A percentile compares a stretch with the other conserved stretches of the same genome.
Conservation (phyloP, 73 alveolate genomes). For the Uronychia setigera region DNA sequence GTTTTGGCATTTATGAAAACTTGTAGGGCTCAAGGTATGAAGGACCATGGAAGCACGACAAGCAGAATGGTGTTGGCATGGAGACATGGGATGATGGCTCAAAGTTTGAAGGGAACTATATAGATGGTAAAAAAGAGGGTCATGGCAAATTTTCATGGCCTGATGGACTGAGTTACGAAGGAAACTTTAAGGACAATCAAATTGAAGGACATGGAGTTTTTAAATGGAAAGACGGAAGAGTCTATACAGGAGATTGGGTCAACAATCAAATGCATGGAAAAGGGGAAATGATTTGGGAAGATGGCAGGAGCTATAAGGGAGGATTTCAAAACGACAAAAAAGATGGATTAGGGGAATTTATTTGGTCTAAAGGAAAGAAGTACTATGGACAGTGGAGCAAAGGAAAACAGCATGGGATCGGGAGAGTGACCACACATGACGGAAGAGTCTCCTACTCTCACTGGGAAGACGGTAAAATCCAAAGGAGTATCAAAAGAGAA, state of each 20-base stretch:
- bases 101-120: conserved; percentile 67
- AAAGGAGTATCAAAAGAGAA: background rate
- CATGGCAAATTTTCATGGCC: conserved; percentile 20
- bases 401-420: conserved; percentile 62
- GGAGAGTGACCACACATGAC: conserved; percentile 1
- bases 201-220: background rate
- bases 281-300: conserved; percentile 72
- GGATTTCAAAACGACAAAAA: background rate
- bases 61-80: conserved; percentile 16
- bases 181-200: background rate
- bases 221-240: background rate
- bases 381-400: conserved; percentile 82
- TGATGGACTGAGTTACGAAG: background rate
- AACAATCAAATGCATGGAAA: conserved; percentile 64
- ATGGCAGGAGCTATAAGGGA: conserved; percentile 44
- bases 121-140: conserved; percentile 73
- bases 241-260: conserved; percentile 79
- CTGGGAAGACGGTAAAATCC: background rate
- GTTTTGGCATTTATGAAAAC: conserved; percentile 6
- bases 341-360: background rate
- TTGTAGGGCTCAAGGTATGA: conserved; percentile 24
- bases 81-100: conserved; percentile 29
- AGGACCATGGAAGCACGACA: conserved; percentile 17
- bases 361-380: background rate
- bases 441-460: background rate